Evolutionary conservation across 148 eudicot genomes (phyloP).

Genomic region (Fallopia convolvulus): DNA sequence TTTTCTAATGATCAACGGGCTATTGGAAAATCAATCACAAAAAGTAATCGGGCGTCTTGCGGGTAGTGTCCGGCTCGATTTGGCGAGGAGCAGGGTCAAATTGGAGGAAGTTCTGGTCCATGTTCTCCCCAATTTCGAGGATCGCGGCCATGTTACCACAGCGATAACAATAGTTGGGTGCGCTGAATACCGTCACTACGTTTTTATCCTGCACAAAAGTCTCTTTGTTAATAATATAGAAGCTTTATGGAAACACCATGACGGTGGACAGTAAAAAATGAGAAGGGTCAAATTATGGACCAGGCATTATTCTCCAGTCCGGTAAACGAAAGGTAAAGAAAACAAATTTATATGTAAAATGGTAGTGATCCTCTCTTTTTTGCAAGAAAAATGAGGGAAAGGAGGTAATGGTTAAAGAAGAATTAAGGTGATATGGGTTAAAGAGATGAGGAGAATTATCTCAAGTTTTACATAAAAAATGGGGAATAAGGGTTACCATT

Average conservation of each 20-base stretch:
- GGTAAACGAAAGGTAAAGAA: too few relatives aligned
- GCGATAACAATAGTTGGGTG: conserved; percentile 31
- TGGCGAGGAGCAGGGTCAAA: conserved; percentile 24
- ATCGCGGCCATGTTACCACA: conserved; percentile 32
- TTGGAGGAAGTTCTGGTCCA: conserved; percentile 28
- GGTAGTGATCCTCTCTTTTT: too few relatives aligned
- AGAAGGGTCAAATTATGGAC: too few relatives aligned
- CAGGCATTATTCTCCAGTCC: too few relatives aligned
- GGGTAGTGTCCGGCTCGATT: conserved; percentile 17
- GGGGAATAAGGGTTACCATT: too few relatives aligned
- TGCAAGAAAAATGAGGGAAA: too few relatives aligned
- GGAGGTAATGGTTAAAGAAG: too few relatives aligned
- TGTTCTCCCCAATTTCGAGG: conserved; percentile 24
- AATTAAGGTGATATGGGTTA: too few relatives aligned
- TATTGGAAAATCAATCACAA: conserved; percentile 8
- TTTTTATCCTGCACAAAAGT: conserved; percentile 22
- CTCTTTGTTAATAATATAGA: not conserved
- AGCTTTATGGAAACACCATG: not conserved
- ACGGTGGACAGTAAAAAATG: too few relatives aligned
- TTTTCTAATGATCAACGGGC: not conserved
- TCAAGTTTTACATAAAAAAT: too few relatives aligned
- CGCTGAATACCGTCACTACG: conserved; percentile 30
- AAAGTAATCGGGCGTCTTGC: conserved; percentile 18
- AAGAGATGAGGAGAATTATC: too few relatives aligned
- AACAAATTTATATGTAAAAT: too few relatives aligned